phyloP scores from a whole-genome alignment of 352 stramenopile genomes.

The Globisporangium rhizosaccharum region DNA sequence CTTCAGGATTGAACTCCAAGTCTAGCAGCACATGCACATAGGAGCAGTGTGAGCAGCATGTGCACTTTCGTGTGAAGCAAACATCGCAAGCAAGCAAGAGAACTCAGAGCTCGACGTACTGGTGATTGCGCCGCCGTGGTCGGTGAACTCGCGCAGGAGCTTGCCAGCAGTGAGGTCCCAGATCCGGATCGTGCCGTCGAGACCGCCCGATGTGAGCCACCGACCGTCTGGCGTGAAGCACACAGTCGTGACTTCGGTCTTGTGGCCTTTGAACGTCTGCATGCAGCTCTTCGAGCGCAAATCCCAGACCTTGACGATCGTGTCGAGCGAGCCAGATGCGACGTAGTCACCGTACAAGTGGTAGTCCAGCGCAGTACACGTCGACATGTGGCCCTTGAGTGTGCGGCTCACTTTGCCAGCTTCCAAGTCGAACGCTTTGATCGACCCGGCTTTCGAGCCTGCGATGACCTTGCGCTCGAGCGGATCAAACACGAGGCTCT shows the following conservation, averaged over 20 bases:
- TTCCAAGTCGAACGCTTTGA: slow-evolving; percentile 83
- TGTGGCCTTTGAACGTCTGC: slow-evolving; percentile 83
- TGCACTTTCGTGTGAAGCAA: no score
- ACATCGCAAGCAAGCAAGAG: no score
- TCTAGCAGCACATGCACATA: slow-evolving; percentile 5
- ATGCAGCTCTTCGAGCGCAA: slow-evolving; percentile 82
- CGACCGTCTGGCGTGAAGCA: slow-evolving; percentile 78
- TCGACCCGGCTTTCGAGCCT: slow-evolving; percentile 72
- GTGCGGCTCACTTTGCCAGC: slow-evolving; percentile 71
- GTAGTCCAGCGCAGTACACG: slow-evolving; percentile 75
- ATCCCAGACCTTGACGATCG: slow-evolving; percentile 86
- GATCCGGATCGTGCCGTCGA: slow-evolving; percentile 75
- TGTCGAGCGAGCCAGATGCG: slow-evolving; percentile 74
- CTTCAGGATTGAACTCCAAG: slow-evolving; percentile 82
- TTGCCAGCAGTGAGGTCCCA: slow-evolving; percentile 82
- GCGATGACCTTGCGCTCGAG: slow-evolving; percentile 71
- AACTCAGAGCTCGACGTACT: slow-evolving; percentile 11
- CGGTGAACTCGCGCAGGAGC: slow-evolving; percentile 65
- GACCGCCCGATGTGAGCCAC: slow-evolving; percentile 74
- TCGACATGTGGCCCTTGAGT: slow-evolving; percentile 83
- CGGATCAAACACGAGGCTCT: slow-evolving; percentile 80
- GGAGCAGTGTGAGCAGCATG: background rate
- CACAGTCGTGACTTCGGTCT: slow-evolving; percentile 67
- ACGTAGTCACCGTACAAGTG: slow-evolving; percentile 86
- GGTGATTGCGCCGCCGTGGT: slow-evolving; percentile 72